Evolutionary conservation across 2,329 filamentous ascomycete genomes (phyloP).

Genomic region (Scleromitrula shiraiana): DNA sequence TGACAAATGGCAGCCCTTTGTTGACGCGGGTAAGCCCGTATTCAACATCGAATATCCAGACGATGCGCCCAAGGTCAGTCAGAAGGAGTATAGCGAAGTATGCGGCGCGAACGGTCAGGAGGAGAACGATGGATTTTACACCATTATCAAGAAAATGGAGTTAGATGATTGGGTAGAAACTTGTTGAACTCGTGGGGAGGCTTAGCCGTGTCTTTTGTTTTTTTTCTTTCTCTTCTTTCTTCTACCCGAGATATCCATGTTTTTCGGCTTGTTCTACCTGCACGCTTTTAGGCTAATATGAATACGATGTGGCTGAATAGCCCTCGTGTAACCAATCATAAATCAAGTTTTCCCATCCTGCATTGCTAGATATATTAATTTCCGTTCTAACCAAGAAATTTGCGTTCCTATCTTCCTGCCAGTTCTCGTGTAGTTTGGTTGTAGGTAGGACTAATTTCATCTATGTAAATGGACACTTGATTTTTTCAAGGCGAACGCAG

Average conservation of each 20-base stretch:
- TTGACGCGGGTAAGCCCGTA: slow-evolving; percentile 55
- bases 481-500: too few species aligned
- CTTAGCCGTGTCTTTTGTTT: too few species aligned
- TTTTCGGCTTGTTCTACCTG: too few species aligned
- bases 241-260: too few species aligned
- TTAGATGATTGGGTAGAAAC: slow-evolving; percentile 15
- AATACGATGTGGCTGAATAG: slow-evolving; percentile 4
- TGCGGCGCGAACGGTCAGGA: slow-evolving; percentile 6
- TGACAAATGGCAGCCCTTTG: slow-evolving; percentile 47
- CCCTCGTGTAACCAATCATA: slow-evolving; percentile 1
- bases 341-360: neutral
- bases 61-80: slow-evolving; percentile 4
- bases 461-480: too few species aligned
- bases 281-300: slow-evolving; percentile 3
- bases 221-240: too few species aligned
- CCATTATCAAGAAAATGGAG: slow-evolving; percentile 12
- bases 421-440: too few species aligned
- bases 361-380: neutral
- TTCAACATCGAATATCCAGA: slow-evolving; percentile 67
- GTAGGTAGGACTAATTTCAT: too few species aligned
- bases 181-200: slow-evolving; percentile 4
- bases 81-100: neutral
- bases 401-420: too few species aligned
- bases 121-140: slow-evolving; percentile 10
- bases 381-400: neutral